Conservation (phyloP, 495 filamentous ascomycete species). For the Tuber umbilicatum region DNA sequence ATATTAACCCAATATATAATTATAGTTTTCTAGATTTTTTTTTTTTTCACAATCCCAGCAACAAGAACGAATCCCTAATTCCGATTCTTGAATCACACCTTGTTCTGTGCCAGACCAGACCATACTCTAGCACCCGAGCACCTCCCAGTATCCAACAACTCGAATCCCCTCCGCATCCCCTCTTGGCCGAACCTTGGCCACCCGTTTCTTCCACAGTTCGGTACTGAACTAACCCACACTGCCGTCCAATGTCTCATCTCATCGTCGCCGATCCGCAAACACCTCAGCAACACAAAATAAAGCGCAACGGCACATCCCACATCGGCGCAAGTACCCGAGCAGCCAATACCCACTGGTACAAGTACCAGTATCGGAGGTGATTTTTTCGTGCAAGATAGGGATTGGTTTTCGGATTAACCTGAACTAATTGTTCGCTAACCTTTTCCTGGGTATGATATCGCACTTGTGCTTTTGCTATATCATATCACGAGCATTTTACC, state of each 20-base stretch:
- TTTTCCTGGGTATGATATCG: background rate
- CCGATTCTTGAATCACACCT: background rate
- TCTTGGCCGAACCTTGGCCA: background rate
- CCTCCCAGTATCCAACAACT: background rate
- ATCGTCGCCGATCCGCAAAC: background rate
- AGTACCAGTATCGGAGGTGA: background rate
- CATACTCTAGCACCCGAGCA: background rate
- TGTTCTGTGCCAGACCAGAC: background rate
- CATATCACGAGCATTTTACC: background rate
- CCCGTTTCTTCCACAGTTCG: background rate
- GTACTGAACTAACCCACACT: background rate
- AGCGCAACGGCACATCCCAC: background rate
- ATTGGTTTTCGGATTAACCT: background rate
- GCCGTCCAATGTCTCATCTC: background rate
- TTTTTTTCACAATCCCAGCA: background rate
- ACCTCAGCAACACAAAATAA: background rate
- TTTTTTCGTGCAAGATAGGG: background rate
- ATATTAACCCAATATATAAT: background rate
- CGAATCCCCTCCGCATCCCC: background rate
- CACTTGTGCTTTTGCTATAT: background rate
- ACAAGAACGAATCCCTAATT: background rate
- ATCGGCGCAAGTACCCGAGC: background rate
- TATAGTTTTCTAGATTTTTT: background rate
- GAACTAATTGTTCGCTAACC: background rate
- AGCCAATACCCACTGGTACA: background rate